Evolutionary conservation across 2,329 filamentous ascomycete genomes (phyloP), one percentile per base, ranked within the genome.

Genomic region (Mariannaea elegans): DNA sequence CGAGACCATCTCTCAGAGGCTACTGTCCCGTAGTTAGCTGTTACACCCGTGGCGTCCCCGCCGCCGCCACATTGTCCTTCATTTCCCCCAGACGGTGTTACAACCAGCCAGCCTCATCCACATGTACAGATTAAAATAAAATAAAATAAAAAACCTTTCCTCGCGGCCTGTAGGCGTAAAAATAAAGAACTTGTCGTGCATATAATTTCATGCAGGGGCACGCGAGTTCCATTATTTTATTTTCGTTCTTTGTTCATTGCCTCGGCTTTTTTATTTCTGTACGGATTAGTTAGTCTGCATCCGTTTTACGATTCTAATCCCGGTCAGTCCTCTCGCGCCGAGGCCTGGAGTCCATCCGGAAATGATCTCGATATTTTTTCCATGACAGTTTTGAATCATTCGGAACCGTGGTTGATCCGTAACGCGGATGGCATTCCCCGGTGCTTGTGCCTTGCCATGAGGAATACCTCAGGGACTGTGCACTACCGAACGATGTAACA

Each of bases 141-240:
- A n/a, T n/a, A n/a, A n/a, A n/a, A n/a, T n/a, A n/a, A n/a, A 45
- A 49, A 39, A 21, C 44, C 38, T 41, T 47, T 19, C 41, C 18
- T 36, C 13, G 12, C 12, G 32, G 16, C 44, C 29, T 31, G 45
- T 46, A 45, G 24, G n/a, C 41, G 18, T 21, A 47, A 46, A 51
- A 58, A 42, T 34, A 39, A 58, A 18, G 21, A 48, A 56, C 39
- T 24, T 38, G 57, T 59, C 46, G 45, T 34, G 49, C 56, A 51
- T 29, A 46, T 56, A 49, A 59, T 59, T 56, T 59, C 57, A 59
- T 59, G 57, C 57, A 59, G 57, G 57, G 51, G 57, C 38, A 16
- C 24, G 31, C 21, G 24, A n/a, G n/a, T n/a, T n/a, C 8, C n/a
- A 14, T 21, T 12, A 18, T 18, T 18, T 19, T 38, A 36, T 41